phyloP scores from a whole-genome alignment of 257 asterid species.

The Ehretia macrophylla region DNA sequence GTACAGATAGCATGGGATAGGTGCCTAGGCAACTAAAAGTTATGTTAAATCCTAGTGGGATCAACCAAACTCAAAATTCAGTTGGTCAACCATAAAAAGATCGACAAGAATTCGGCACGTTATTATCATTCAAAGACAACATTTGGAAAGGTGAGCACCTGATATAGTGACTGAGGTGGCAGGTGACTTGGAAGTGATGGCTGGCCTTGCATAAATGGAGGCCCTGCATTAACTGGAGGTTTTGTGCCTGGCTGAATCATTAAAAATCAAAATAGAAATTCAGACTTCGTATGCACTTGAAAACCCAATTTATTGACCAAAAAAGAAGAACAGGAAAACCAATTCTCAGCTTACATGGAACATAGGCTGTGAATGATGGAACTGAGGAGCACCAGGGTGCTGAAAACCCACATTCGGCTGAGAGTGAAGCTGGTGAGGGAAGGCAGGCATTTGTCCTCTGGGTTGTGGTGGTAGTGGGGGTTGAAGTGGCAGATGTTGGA shows the following conservation, averaged over 20 bases:
- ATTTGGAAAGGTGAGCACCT: slow-evolving; percentile 37
- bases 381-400: slow-evolving; percentile 66
- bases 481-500: slow-evolving; percentile 58
- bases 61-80: no score
- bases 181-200: slow-evolving; percentile 60
- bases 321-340: not conserved
- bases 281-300: slow-evolving; percentile 14
- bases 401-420: slow-evolving; percentile 64
- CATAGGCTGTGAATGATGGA: slow-evolving; percentile 72
- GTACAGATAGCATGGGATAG: no score
- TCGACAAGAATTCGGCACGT: no score
- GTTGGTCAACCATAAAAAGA: no score
- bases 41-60: no score
- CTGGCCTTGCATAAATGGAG: slow-evolving; percentile 75
- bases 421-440: slow-evolving; percentile 66
- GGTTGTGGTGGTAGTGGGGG: slow-evolving; percentile 63
- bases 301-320: not conserved
- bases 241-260: slow-evolving; percentile 57
- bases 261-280: slow-evolving; percentile 4
- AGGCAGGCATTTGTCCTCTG: slow-evolving; percentile 52
- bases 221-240: slow-evolving; percentile 61
- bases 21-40: no score
- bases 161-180: slow-evolving; percentile 58
- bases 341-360: slow-evolving; percentile 61
- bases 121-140: slow-evolving; percentile 4